A percentile compares a stretch with the other conserved stretches of the same genome.
phyloP scores from a whole-genome alignment of 2,329 filamentous ascomycete species.

The Gremmenia infestans region DNA sequence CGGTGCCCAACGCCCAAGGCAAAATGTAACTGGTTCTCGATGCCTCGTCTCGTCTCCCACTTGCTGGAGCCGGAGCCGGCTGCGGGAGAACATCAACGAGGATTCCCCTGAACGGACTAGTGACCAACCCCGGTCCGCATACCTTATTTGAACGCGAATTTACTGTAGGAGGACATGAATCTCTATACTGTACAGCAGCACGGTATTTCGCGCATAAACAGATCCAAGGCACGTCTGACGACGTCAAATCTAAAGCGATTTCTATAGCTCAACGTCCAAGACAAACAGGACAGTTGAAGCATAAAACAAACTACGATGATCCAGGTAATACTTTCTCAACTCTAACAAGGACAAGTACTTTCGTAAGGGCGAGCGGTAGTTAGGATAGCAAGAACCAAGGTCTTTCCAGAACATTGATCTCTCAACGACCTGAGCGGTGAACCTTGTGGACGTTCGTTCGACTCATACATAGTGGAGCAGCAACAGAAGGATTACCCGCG shows the following conservation, averaged over 20 bases:
- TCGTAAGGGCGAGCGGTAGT: neutral
- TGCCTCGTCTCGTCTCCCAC: conserved; percentile 24
- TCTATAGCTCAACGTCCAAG: conserved; percentile 4
- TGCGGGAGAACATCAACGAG: conserved; percentile 21
- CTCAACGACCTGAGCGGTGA: conserved; percentile 15
- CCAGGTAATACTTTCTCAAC: conserved; percentile 6
- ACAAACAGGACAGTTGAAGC: neutral
- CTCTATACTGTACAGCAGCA: neutral
- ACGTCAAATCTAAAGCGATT: conserved; percentile 13
- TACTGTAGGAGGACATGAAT: neutral
- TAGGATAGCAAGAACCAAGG: neutral
- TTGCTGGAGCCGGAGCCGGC: conserved; percentile 20
- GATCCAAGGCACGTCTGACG: conserved; percentile 19
- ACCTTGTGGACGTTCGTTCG: conserved; percentile 14
- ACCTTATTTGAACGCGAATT: conserved; percentile 20
- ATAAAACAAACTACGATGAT: conserved; percentile 6
- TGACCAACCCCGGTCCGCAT: conserved; percentile 8
- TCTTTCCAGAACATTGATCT: conserved; percentile 3
- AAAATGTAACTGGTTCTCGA: conserved; percentile 2
- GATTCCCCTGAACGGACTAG: conserved; percentile 15
- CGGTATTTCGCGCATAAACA: neutral
- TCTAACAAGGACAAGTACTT: conserved; percentile 1
- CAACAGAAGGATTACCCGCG: conserved; percentile 14
- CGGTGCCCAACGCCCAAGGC: conserved; percentile 19
- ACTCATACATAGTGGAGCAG: conserved; percentile 9